Base-by-base conservation (phyloP, 306 rosid genomes). In the Cucurbita argyrosperma region DNA sequence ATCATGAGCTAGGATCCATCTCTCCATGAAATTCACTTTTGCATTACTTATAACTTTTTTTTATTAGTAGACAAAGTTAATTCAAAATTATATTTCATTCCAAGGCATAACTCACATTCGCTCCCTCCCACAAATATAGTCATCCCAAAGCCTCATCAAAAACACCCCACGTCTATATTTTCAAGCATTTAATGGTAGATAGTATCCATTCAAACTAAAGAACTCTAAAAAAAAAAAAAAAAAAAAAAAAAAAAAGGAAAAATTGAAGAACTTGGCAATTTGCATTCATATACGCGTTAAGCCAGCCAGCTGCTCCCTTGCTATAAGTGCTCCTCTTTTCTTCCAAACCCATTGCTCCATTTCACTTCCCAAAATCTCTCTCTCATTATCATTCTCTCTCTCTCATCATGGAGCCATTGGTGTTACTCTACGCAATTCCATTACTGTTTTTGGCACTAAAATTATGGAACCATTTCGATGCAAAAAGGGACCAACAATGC, bases 391-490 rank as follows among this genome's bases (percentile, higher is more conserved):
- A 23, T 18, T 1, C 0, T 63, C 23, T 9, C 23, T 21, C 50
- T 63, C 45, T 52, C 55, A 88, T 52, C 55, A 88, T 93, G 98
- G 97, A 87, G 82, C 64, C 82, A 72, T 79, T 89, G 47, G 54
- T 78, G 14, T 74, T 86, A 26, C 71, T 90, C 14, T 85, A 10
- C 63, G 74, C 55, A 50, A 39, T 83, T 5, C 63, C 84, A 0
- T 4, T 79, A 26, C 30, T 89, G 80, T 87, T 79, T 80, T 61
- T 86, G 43, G 59, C 84, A 46, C 74, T 82, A 74, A 67, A 82
- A 52, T 30, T 87, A 49, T 93, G 92, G 89, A 93, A 89, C 53
- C 5, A 75, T 19, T 84, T 83, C 4, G 81, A 84, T 67, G 68
- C 68, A 8, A 86, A 75, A 62, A 81, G 85, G 63, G 88, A 87